These are phyloP conservation scores for Ramicandelaber brevisporus DNA, from an alignment of 192 early-diverging fungal genomes.

Conservation along the genomic window DNA sequence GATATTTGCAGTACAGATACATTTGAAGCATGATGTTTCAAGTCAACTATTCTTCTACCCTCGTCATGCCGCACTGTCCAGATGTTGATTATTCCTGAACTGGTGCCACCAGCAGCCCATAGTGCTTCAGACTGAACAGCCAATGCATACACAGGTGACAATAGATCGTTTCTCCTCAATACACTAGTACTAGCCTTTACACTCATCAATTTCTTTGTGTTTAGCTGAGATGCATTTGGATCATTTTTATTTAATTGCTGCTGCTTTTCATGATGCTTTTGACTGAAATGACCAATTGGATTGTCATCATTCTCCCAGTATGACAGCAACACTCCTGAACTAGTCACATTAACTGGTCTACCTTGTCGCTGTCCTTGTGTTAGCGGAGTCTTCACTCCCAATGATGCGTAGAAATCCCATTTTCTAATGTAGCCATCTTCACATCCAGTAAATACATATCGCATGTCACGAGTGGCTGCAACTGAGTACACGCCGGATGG, in stretches of 20 bases:
- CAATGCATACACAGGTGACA: slow-evolving; percentile 80
- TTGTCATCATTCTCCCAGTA: slow-evolving; percentile 19
- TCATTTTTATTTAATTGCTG: background rate
- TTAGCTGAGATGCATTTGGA: background rate
- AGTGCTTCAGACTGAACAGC: slow-evolving; percentile 80
- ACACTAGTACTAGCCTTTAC: slow-evolving; percentile 2
- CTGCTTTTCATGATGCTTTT: slow-evolving; percentile 1
- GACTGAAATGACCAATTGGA: slow-evolving; percentile 1
- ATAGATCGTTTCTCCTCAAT: slow-evolving; percentile 16
- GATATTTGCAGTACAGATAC: slow-evolving; percentile 63
- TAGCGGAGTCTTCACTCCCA: slow-evolving; percentile 53
- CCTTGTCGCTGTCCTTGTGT: slow-evolving; percentile 70
- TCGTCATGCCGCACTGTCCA: slow-evolving; percentile 84
- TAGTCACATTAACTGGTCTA: slow-evolving; percentile 61
- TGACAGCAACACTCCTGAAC: slow-evolving; percentile 16
- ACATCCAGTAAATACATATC: slow-evolving; percentile 60
- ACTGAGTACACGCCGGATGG: slow-evolving; percentile 39
- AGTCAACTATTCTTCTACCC: slow-evolving; percentile 60
- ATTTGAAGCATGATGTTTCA: slow-evolving; percentile 52
- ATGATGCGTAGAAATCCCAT: slow-evolving; percentile 72
- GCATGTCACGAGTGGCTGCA: slow-evolving; percentile 37
- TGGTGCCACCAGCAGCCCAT: slow-evolving; percentile 52
- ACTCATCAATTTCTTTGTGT: background rate
- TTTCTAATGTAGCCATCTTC: slow-evolving; percentile 91
- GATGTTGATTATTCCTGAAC: slow-evolving; percentile 65